Conservation (phyloP, 768 basidiomycete genomes). For the Suillus occidentalis region DNA sequence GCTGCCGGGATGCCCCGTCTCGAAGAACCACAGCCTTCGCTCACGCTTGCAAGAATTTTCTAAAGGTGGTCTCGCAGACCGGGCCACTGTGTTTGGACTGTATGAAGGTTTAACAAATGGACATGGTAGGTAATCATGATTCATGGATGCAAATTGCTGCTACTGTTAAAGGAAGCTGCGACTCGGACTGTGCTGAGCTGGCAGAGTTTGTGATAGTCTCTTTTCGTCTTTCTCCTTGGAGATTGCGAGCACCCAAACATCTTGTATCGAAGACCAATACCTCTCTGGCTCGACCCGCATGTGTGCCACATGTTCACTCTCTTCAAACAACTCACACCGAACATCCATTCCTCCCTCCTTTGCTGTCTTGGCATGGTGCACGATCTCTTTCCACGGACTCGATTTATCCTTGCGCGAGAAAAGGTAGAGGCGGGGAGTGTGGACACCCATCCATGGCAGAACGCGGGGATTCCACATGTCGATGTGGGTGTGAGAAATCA, state of each 20-base stretch:
- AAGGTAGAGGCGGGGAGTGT: slow-evolving; percentile 37
- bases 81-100: neutral
- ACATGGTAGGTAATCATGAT: neutral
- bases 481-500: slow-evolving; percentile 3
- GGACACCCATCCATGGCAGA: slow-evolving; percentile 31
- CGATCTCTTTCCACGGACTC: slow-evolving; percentile 27
- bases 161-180: neutral
- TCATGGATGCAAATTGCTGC: neutral
- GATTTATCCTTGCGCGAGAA: slow-evolving; percentile 33
- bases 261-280: slow-evolving; percentile 25
- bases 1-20: too few species aligned
- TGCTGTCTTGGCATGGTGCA: slow-evolving; percentile 25
- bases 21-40: neutral
- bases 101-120: neutral
- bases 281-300: slow-evolving; percentile 27
- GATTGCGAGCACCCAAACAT: slow-evolving; percentile 22
- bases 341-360: slow-evolving; percentile 24
- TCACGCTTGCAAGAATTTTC: neutral
- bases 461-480: slow-evolving; percentile 23
- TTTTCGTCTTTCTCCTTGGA: slow-evolving; percentile 3
- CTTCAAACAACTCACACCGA: slow-evolving; percentile 29
- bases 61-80: neutral
- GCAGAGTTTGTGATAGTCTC: neutral
- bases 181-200: neutral
- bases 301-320: slow-evolving; percentile 37